phyloP scores from a whole-genome alignment of 164 flowering plant genomes.

The Protea cynaroides region DNA sequence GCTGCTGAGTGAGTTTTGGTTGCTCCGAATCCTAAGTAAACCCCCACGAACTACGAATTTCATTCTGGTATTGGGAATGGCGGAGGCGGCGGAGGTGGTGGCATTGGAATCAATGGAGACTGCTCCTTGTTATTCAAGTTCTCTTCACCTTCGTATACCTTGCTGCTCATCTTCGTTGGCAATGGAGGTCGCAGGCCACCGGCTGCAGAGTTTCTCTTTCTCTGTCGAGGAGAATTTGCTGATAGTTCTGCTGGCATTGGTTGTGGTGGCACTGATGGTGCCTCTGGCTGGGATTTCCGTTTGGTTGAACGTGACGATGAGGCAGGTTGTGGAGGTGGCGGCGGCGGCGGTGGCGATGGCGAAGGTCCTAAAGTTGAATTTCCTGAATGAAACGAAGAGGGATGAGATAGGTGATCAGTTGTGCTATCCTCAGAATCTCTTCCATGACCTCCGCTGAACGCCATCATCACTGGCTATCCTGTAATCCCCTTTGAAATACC shows the following conservation, averaged over 20 bases:
- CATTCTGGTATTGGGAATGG: conserved; percentile 32
- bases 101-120: conserved; percentile 49
- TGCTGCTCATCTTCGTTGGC: conserved; percentile 29
- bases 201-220: conserved; percentile 3
- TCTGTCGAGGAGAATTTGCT: conserved; percentile 7
- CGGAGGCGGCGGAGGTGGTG: conserved; percentile 74
- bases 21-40: conserved; percentile 37
- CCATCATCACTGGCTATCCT: no score
- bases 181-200: conserved; percentile 42
- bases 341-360: conserved; percentile 30
- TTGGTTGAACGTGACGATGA: conserved; percentile 30
- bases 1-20: conserved; percentile 35
- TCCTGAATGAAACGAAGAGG: conserved; percentile 2
- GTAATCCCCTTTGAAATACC: no score
- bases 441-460: no score
- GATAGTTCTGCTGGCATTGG: conserved; percentile 11
- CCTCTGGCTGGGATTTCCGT: conserved; percentile 18
- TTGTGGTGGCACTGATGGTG: no score
- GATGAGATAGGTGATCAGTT: conserved; percentile 9
- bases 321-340: conserved; percentile 22
- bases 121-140: conserved; percentile 23
- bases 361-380: conserved; percentile 5
- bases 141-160: conserved; percentile 18
- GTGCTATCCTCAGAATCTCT: conserved; percentile 18
- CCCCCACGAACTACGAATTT: conserved; percentile 34